These are phyloP conservation scores for Boletus rufocinnamomeus DNA, from an alignment of 768 basidiomycete genomes.

Conservation along the genomic window DNA sequence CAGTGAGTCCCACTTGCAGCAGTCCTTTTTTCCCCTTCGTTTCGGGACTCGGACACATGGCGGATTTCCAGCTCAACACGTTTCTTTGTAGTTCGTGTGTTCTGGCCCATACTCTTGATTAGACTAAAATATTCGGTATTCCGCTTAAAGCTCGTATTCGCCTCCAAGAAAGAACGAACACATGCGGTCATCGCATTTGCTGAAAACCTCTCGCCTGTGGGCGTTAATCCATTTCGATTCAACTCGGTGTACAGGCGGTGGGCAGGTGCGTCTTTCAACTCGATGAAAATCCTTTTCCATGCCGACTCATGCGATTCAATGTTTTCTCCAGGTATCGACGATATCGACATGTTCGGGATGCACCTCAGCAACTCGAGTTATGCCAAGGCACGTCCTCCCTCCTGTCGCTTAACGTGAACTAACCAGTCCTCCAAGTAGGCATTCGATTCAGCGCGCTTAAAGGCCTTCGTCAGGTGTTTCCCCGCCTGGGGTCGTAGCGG, in stretches of 20 bases:
- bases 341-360: conserved; percentile 62
- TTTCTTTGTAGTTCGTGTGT: conserved; percentile 48
- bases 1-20: conserved; percentile 43
- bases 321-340: conserved; percentile 56
- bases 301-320: neutral
- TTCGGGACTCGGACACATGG: neutral
- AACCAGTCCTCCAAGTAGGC: conserved; percentile 29
- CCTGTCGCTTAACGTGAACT: neutral
- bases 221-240: conserved; percentile 54
- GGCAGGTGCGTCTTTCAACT: conserved; percentile 48
- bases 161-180: conserved; percentile 34
- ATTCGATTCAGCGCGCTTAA: conserved; percentile 51
- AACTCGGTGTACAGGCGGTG: conserved; percentile 45
- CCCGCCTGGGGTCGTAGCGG: conserved; percentile 59
- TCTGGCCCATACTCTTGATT: conserved; percentile 45
- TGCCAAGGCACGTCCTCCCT: conserved; percentile 52
- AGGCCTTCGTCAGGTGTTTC: conserved; percentile 49
- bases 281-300: neutral
- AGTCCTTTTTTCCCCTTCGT: neutral
- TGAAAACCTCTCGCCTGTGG: conserved; percentile 53
- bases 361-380: conserved; percentile 85
- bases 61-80: neutral
- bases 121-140: conserved; percentile 37
- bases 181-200: conserved; percentile 45
- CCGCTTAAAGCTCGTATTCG: conserved; percentile 40